Percentiles rank a stretch among this genome's conserved stretches.
phyloP scores from a whole-genome alignment of 805 yeast species.

The Millerago galiae region DNA sequence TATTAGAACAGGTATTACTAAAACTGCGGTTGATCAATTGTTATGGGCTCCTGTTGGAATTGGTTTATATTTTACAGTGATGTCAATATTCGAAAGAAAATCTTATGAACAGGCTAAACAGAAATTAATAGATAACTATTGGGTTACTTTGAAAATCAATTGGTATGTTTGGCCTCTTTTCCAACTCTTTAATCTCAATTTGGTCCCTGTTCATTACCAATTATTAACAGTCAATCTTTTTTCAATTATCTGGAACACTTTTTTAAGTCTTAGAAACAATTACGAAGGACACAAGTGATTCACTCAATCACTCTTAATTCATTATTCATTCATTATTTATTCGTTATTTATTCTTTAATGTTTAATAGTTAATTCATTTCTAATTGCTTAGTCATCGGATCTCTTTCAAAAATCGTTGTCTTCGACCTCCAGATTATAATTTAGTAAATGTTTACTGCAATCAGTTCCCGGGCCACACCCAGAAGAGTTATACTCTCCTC shows the following conservation, averaged over 20 bases:
- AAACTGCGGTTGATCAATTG: conserved; percentile 68
- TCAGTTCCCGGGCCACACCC: too few relatives aligned
- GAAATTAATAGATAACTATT: conserved; percentile 46
- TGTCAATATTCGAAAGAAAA: conserved; percentile 61
- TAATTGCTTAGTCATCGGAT: conserved; percentile 8
- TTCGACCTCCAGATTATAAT: too few relatives aligned
- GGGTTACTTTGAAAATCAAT: conserved; percentile 64
- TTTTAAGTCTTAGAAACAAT: conserved; percentile 52
- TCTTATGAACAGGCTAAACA: conserved; percentile 31
- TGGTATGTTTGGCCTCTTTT: conserved; percentile 91
- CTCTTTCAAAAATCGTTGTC: too few relatives aligned
- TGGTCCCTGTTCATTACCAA: conserved; percentile 68
- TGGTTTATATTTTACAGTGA: conserved; percentile 61
- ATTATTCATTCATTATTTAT: not conserved
- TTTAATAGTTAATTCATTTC: too few relatives aligned
- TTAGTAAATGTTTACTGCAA: too few relatives aligned
- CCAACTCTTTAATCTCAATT: conserved; percentile 69
- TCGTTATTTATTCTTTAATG: too few relatives aligned
- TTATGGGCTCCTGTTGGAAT: conserved; percentile 74
- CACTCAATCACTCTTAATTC: not conserved
- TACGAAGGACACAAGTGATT: not conserved
- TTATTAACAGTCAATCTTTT: conserved; percentile 62
- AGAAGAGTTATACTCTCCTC: not conserved
- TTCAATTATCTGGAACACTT: conserved; percentile 82
- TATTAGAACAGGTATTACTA: conserved; percentile 31